Base-by-base conservation (phyloP, 495 filamentous ascomycete genomes). In the Penicillium psychrofluorescens region DNA sequence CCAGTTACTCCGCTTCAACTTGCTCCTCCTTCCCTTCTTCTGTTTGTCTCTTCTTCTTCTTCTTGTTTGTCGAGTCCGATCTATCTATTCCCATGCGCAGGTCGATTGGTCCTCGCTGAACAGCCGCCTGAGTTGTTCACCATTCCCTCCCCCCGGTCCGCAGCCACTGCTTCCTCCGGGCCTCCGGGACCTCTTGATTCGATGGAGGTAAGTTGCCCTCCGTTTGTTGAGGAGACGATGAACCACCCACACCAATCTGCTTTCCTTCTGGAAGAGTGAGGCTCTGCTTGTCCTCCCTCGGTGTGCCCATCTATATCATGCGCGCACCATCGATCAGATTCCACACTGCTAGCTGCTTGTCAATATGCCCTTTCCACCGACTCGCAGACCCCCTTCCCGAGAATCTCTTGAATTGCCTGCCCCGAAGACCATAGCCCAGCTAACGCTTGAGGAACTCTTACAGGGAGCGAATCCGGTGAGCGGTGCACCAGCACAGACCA, bases 361-460 rank as follows among this genome's bases (percentile, higher is more conserved):
- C 15, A 48, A 38, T 29, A 45, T 37, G 27, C 39, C 14, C n/a
- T 46, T 15, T 28, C 15, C 11, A 36, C 29, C 43, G 36, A 41
- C 36, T 29, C 40, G 36, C 35, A 35, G 38, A 22, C 22, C 22
- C 22, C 1, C 22, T 22, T 4, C 22, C 2, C 22, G 22, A 22
- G 22, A 3, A 22, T 22, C 22, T 22, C 22, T 22, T 22, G 15
- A 42, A 42, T 12, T 33, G 36, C 46, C 41, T 39, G 35, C 53
- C 9, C 47, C 47, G 8, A 66, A 59, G 43, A 51, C 51, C 7
- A 46, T 44, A 36, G 58, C 58, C 27, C 51, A 69, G 63, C 67
- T 70, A 69, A 70, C 51, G 16, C 58, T 68, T 43, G 53, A 61
- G 48, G 14, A 52, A 41, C 14, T 48, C 36, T 45, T 70, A 55